phyloP scores from a whole-genome alignment of 148 eudicot genomes.

The Cornus florida region DNA sequence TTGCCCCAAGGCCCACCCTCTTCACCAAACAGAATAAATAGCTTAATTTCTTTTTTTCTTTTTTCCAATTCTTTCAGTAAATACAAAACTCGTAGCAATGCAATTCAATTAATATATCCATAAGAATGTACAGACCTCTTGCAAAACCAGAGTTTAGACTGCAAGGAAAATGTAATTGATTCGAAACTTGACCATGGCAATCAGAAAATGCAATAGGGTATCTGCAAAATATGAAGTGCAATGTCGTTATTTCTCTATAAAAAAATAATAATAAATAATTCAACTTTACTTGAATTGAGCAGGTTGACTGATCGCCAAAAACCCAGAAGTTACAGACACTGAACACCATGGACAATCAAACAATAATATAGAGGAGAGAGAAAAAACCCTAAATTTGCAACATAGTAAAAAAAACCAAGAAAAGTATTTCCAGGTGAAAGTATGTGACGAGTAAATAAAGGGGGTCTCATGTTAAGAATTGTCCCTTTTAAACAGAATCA shows the following conservation, averaged over 20 bases:
- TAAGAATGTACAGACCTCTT: constrained; percentile 9
- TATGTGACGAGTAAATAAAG: background rate
- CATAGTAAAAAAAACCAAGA: background rate
- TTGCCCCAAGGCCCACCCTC: no score
- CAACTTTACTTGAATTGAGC: background rate
- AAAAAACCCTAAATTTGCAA: background rate
- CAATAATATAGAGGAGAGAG: no score
- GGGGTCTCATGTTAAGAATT: background rate
- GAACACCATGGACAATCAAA: background rate
- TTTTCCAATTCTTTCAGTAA: background rate
- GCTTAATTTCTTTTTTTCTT: no score
- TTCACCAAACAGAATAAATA: no score
- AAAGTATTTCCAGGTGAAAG: background rate
- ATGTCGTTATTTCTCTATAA: background rate
- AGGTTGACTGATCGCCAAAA: background rate
- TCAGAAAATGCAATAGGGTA: constrained; percentile 1
- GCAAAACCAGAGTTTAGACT: constrained; percentile 1
- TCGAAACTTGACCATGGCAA: constrained; percentile 16
- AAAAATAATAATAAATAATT: background rate
- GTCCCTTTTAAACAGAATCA: background rate
- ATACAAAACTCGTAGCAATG: background rate
- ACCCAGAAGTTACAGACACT: background rate
- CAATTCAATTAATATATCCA: background rate
- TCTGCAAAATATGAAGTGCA: constrained; percentile 10
- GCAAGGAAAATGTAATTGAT: constrained; percentile 11